Evolutionary conservation across 805 yeast species (phyloP), one percentile per base, ranked within the genome.

Genomic region (Barnettozyma wickerhamii): DNA sequence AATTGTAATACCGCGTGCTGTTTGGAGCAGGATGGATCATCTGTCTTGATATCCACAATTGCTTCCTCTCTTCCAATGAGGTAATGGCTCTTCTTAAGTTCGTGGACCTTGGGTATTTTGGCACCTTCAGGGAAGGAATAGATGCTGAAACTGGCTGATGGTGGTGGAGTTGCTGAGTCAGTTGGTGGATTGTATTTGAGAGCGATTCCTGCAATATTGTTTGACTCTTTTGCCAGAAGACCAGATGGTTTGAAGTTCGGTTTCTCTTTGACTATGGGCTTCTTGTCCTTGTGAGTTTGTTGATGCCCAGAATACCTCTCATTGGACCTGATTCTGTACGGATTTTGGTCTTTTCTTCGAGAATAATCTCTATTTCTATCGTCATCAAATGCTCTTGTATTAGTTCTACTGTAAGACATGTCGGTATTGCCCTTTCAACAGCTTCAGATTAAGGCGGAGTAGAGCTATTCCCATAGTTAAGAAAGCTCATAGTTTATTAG

Each of bases 1-100:
- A 68, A 72, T 45, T 73, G 78, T 7, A 74, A 57, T 0, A 62
- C 77, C 17, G 77, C 75, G 48, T 74, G 79, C 48, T 73, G 75
- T 35, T 66, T 65, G 0, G 74, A 68, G 38, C 71, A 65, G 1
- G 64, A 53, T 20, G 57, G 61, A 35, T 64, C 62, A 6, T 60
- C 60, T 1, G 69, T 56, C 20, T 50, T 47, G 3, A 70, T 57
- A 46, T 71, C 71, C 13, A 64, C 68, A 1, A 69, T 51, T 20
- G 53, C 50, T 6, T 39, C 49, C 29, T 57, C 64, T 28, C 74
- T 50, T 0, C 76, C 76, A 6, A 71, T 46, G 10, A 68, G 45
- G 33, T 57, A 62, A 21, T 37, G 51, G 17, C 62, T 57, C 28
- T 55, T 62, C 1, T 42, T 50, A 26, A 68, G 47, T 4, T 52